A percentile compares a stretch with the other conserved stretches of the same genome.
These are phyloP conservation scores for Microbotryomycetes sp. DNA, from an alignment of 1,284 basidiomycete species.

Conservation along the genomic window DNA sequence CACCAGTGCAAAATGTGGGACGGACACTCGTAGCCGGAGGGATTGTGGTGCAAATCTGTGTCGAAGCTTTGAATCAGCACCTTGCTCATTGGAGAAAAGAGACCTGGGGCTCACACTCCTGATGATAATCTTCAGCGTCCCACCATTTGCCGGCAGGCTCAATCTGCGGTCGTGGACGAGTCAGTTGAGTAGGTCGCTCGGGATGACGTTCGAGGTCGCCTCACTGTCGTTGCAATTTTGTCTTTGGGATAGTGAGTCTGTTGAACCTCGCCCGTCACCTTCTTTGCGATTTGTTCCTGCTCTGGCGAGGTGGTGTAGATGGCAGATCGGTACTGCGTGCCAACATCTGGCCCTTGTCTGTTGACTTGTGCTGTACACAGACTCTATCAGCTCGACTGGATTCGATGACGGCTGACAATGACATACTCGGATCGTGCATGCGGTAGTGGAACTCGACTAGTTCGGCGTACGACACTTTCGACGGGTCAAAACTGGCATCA, in stretches of 20 bases:
- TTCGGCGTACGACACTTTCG: conserved; percentile 23
- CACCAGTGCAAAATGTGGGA: conserved; percentile 53
- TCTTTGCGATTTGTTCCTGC: conserved; percentile 65
- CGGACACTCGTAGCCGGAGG: conserved; percentile 53
- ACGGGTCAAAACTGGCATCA: conserved; percentile 10
- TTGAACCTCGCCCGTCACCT: conserved; percentile 78
- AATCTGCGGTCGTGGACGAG: too few relatives aligned
- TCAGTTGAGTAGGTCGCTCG: too few relatives aligned
- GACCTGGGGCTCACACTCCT: conserved; percentile 52
- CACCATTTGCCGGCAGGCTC: conserved; percentile 61
- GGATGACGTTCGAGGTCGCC: too few relatives aligned
- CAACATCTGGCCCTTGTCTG: conserved; percentile 66
- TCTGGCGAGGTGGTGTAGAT: conserved; percentile 76
- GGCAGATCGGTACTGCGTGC: conserved; percentile 84
- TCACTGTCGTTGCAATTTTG: conserved; percentile 61
- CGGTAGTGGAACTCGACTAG: conserved; percentile 60
- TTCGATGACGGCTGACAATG: too few relatives aligned
- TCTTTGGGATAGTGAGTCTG: conserved; percentile 63
- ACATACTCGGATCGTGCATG: conserved; percentile 83
- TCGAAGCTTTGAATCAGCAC: neutral
- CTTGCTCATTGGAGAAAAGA: too few relatives aligned
- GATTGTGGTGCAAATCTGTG: conserved; percentile 58
- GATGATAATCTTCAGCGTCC: conserved; percentile 76
- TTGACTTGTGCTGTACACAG: conserved; percentile 49
- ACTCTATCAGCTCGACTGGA: neutral